Base-by-base conservation (phyloP, 768 basidiomycete genomes). In the Paxillus ammoniavirescens region DNA sequence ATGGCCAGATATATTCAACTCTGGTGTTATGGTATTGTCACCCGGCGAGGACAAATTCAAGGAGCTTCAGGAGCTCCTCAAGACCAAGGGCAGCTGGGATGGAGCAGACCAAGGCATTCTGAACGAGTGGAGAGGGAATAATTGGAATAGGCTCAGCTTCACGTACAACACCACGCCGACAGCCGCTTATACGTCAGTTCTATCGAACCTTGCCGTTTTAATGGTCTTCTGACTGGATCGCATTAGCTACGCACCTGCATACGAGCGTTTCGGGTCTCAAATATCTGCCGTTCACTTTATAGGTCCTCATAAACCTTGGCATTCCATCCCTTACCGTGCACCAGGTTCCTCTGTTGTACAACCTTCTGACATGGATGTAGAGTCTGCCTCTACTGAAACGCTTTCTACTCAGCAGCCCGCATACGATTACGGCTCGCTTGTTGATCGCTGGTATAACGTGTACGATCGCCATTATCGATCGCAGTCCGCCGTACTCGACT, bases 1-100 rank as follows among this genome's bases (percentile, higher is more conserved):
- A 61, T 99, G 97, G 97, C 97, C 97, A 38, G 97, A 99, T 72
- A 95, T 97, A 56, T 99, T 99, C 77, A 99, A 99, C 70, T 96
- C 95, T 21, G 97, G 97, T 37, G 86, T 98, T 43, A 80, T 99
- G 73, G 93, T 98, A 47, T 72, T 93, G 36, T 78, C 82, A 49
- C 94, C 94, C 1, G 84, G 85, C 9, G 80, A 89, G 61, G 83
- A 86, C 57, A 93, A 94, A 65, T 99, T 96, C 68, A 74, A 78
- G 7, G 79, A 88, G 48, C 76, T 98, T 53, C 79, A 77, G 56
- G 72, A 79, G 14, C 77, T 97, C 52, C 77, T 94, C 56, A 82
- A 84, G 56, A 73, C 82, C 15, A 88, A 87, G 62, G 96, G 94
- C 14, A 88, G 86, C 42, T 98, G 95, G 88, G 96, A 98, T 64